These are phyloP conservation scores for Coemansia sp. DNA, from an alignment of 192 early-diverging fungal species.

Conservation along the genomic window DNA sequence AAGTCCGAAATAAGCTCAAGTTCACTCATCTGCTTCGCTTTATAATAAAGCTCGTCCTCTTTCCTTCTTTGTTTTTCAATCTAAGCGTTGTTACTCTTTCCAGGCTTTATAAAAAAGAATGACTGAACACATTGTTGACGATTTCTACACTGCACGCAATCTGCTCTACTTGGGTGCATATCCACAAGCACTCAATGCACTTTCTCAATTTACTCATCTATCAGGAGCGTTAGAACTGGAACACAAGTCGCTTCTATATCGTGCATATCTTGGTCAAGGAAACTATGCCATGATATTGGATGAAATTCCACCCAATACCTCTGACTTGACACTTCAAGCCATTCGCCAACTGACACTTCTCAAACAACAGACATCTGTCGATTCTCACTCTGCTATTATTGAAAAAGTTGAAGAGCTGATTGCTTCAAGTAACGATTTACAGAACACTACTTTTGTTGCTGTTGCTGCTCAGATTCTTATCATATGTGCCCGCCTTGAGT, in stretches of 20 bases:
- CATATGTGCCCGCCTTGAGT: constrained; percentile 61
- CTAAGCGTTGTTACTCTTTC: too few relatives aligned
- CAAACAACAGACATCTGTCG: constrained; percentile 14
- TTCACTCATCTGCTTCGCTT: too few relatives aligned
- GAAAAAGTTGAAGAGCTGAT: constrained; percentile 51
- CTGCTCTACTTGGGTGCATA: constrained; percentile 71
- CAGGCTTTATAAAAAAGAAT: not conserved
- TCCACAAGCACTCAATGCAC: constrained; percentile 67
- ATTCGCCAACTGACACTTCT: constrained; percentile 63
- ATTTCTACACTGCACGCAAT: constrained; percentile 69
- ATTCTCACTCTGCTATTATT: not conserved
- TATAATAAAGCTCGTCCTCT: too few relatives aligned
- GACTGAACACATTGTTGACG: constrained; percentile 31
- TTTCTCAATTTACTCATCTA: constrained; percentile 29
- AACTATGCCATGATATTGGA: constrained; percentile 66
- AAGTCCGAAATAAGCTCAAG: too few relatives aligned
- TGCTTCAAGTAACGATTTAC: constrained; percentile 53
- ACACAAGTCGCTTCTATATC: constrained; percentile 69
- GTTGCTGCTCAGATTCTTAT: constrained; percentile 65
- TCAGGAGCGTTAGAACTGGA: constrained; percentile 55
- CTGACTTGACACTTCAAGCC: constrained; percentile 62
- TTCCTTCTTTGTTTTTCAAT: too few relatives aligned
- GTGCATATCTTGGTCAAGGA: constrained; percentile 78
- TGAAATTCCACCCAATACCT: constrained; percentile 57
- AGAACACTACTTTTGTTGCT: constrained; percentile 60